Base-by-base conservation (phyloP, 2,329 filamentous ascomycete genomes). In the Neonectria magnoliae region DNA sequence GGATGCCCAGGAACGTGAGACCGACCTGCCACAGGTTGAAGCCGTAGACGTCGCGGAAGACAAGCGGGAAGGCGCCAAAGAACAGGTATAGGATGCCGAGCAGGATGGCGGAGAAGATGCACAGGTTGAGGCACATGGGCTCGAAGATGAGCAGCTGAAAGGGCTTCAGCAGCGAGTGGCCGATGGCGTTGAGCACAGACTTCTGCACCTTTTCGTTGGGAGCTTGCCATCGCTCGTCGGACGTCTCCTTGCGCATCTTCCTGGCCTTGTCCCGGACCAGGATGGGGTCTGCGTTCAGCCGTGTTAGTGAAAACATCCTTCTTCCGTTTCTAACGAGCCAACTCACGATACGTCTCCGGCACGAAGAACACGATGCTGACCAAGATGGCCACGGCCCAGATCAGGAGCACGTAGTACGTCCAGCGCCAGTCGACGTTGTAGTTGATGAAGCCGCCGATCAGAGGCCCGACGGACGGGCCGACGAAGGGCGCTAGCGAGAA, bases 51-150 rank as follows among this genome's bases (percentile, higher is more conserved):
- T 85, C 87, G 27, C 84, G 77, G 75, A 97, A 97, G 16, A 97
- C 89, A 48, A 97, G 82, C 5, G 91, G 87, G 73, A 97, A 97
- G 0, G 94, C 93, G 20, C 93, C 93, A 76, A 97, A 97, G 82
- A 97, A 97, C 42, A 97, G 87, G 76, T 97, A 97, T 2, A 97
- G 81, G 48, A 97, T 91, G 5, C 94, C 94, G 8, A 97, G 84
- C n/a, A 97, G 82, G 58, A 98, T 88, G 42, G 93, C 93, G 1
- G 92, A 93, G 71, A 94, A 92, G 22, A 96, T 80, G 78, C 93
- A 96, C 27, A 98, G 88, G 70, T 89, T 89, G 62, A 96, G 82
- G 64, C 90, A 92, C 93, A 97, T 98, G 68, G 92, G 93, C 81
- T 97, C 93, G 58, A 92, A 86, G 54, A 90, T 78, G 59, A 98